A percentile compares a stretch with the other conserved stretches of the same genome.
phyloP scores from a whole-genome alignment of 1,284 basidiomycete genomes.

The Puccinia triticina region DNA sequence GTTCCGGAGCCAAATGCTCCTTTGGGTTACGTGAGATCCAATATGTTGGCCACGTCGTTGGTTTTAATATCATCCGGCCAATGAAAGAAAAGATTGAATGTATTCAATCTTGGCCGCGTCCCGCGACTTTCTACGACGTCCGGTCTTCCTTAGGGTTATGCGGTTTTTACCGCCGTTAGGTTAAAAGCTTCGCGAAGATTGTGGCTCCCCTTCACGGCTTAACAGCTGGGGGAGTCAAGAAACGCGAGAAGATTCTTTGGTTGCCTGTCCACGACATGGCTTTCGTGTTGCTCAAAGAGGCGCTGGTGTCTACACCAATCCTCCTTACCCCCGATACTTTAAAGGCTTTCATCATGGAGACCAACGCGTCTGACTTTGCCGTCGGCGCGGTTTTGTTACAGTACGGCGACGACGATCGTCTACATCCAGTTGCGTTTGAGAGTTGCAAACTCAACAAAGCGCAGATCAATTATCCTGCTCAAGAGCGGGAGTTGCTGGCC shows the following conservation, averaged over 20 bases:
- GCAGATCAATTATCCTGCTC: constrained; percentile 52
- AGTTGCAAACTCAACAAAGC: too few relatives aligned
- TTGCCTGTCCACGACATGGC: too few relatives aligned
- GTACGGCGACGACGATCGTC: background rate
- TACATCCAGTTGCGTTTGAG: constrained; percentile 45
- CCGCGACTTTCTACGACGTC: constrained; percentile 56
- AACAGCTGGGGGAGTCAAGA: background rate
- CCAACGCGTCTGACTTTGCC: constrained; percentile 36
- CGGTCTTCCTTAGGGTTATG: constrained; percentile 62
- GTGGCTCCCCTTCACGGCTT: constrained; percentile 57
- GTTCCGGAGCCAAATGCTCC: too few relatives aligned
- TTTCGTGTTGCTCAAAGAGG: too few relatives aligned
- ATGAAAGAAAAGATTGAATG: too few relatives aligned
- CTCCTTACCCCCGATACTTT: too few relatives aligned
- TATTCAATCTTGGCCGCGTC: too few relatives aligned
- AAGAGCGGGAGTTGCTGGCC: constrained; percentile 52
- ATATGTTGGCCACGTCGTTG: too few relatives aligned
- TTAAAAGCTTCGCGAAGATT: constrained; percentile 61
- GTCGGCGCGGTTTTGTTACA: constrained; percentile 48
- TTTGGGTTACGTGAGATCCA: too few relatives aligned
- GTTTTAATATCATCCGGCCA: too few relatives aligned
- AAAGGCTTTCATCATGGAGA: too few relatives aligned
- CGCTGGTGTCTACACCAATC: too few relatives aligned
- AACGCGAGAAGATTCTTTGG: background rate
- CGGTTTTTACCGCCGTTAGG: constrained; percentile 63